These are phyloP conservation scores for Thoreauomyces humboldtii DNA, from an alignment of 192 early-diverging fungal species.

Conservation along the genomic window DNA sequence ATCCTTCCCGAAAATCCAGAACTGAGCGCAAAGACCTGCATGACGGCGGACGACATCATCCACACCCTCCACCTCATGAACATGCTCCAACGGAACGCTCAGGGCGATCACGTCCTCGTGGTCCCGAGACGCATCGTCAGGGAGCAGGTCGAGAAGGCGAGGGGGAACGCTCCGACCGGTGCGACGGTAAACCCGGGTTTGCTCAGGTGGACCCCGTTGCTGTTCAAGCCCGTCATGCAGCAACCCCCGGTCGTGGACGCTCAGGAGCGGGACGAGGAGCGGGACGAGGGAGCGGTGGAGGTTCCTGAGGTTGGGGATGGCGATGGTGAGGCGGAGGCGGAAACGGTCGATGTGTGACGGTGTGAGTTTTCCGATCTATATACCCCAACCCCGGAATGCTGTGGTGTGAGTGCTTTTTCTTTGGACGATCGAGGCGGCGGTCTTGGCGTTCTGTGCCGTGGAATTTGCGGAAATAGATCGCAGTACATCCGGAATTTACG, in stretches of 20 bases:
- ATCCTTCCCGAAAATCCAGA: slow-evolving; percentile 31
- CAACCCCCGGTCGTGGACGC: no score
- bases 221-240: slow-evolving; percentile 27
- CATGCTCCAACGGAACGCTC: slow-evolving; percentile 41
- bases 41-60: slow-evolving; percentile 48
- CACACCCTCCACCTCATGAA: slow-evolving; percentile 39
- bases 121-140: slow-evolving; percentile 26
- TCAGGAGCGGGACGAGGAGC: not conserved
- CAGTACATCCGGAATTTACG: no score
- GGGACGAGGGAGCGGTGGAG: not conserved
- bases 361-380: no score
- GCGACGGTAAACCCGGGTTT: slow-evolving; percentile 18
- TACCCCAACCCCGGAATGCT: no score
- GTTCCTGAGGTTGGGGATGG: not conserved
- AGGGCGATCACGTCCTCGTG: slow-evolving; percentile 41
- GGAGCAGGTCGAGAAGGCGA: slow-evolving; percentile 22
- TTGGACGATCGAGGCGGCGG: no score
- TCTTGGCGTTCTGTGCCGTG: no score
- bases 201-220: slow-evolving; percentile 37
- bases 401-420: no score
- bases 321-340: not conserved
- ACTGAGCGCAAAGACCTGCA: slow-evolving; percentile 32
- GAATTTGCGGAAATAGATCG: no score
- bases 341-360: not conserved
- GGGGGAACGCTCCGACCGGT: slow-evolving; percentile 5